Conservation (phyloP, 2,329 filamentous ascomycete species). For the Bimuria novae-zelandiae region DNA sequence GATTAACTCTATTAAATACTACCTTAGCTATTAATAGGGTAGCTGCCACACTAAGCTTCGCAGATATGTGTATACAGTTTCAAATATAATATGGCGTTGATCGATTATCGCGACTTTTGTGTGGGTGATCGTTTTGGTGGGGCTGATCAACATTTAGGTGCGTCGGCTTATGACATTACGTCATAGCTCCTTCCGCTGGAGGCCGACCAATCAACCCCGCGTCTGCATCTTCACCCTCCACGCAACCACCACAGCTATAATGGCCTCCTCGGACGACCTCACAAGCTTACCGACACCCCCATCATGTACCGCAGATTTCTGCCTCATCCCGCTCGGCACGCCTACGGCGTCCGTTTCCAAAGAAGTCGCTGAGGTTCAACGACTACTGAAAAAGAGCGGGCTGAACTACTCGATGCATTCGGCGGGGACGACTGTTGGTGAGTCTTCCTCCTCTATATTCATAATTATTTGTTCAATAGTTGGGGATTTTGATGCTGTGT, state of each 20-base stretch:
- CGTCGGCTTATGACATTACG: no score
- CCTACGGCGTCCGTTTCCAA: conserved; percentile 55
- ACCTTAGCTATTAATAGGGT: no score
- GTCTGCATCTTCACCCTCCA: no score
- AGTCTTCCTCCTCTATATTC: conserved; percentile 18
- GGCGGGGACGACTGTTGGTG: conserved; percentile 89
- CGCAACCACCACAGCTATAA: conserved; percentile 7
- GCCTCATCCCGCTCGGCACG: conserved; percentile 77
- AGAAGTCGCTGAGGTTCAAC: conserved; percentile 87
- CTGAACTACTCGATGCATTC: conserved; percentile 89
- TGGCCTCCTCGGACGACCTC: conserved; percentile 27
- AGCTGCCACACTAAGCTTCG: no score
- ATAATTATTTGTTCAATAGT: no score
- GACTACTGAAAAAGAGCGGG: conserved; percentile 78
- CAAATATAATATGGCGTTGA: no score
- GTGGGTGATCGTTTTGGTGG: no score
- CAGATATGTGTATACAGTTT: no score
- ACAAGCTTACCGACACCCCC: conserved; percentile 62
- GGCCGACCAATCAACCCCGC: conserved; percentile 3
- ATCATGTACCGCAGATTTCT: conserved; percentile 86
- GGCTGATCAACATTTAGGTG: no score
- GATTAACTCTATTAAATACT: no score
- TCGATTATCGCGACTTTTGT: no score
- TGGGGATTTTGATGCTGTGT: no score
- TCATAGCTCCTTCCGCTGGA: neutral